Evolutionary conservation across 495 filamentous ascomycete genomes (phyloP), one percentile per base, ranked within the genome.

Genomic region (Schizothecium vesticola): DNA sequence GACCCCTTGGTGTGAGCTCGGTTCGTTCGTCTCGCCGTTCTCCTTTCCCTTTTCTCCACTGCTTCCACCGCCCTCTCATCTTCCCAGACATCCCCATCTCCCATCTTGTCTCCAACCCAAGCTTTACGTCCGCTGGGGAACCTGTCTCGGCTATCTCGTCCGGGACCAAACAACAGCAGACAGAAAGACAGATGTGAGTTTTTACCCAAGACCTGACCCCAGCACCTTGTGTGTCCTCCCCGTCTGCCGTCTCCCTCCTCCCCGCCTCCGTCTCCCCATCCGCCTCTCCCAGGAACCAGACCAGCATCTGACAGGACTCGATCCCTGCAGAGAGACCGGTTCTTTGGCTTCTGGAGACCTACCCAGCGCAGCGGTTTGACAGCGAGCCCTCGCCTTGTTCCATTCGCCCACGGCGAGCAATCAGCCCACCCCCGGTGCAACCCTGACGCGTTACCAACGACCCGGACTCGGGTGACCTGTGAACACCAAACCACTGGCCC

Each of bases 291-390:
- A 51, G 43, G 43, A 51, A 51, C 43, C 19, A 51, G 43, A 51
- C 43, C 43, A 51, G 43, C 43, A 51, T 51, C 43, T 51, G 43
- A n/a, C 43, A 51, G 43, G 19, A 51, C 43, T n/a, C 43, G 43
- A 51, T n/a, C 43, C 43, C 43, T 51, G 43, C 43, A 51, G 43
- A n/a, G 43, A 51, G 43, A 51, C 43, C 51, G 57, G 25, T 36
- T 33, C 59, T 25, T 12, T 59, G 33, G 26, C 29, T 66, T 59
- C 63, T 58, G 12, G 33, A 29, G 56, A 26, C 43, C 43, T 51
- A 62, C 63, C 71, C 71, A 65, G 71, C 69, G 26, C 69, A 60
- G 58, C 63, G 69, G 71, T 70, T 72, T 70, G 68, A 70, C 71
- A 68, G 58, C 70, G 69, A 64, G 22, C 57, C 51, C 43, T 11